Evolutionary conservation across 768 basidiomycete species (phyloP).

Genomic region (Imleria badia): DNA sequence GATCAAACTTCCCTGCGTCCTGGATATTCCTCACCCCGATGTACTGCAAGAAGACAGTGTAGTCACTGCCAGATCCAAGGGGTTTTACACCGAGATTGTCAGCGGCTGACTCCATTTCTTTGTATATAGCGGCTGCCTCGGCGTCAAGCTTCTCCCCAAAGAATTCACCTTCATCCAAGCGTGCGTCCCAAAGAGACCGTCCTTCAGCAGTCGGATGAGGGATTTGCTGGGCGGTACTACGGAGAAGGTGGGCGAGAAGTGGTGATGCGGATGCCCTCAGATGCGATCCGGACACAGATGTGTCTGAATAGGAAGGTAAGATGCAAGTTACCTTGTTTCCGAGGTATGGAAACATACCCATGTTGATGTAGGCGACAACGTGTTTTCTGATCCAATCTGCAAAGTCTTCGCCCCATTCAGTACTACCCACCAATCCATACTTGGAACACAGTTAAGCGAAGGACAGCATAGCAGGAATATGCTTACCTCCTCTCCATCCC

Average conservation of each 20-base stretch:
- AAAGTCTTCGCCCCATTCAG: conserved; percentile 96
- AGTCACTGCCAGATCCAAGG: conserved; percentile 89
- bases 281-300: conserved; percentile 52
- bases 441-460: conserved; percentile 22
- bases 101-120: conserved; percentile 25
- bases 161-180: conserved; percentile 47
- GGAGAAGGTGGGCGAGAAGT: conserved; percentile 77
- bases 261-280: conserved; percentile 66
- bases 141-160: conserved; percentile 33
- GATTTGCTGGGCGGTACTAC: conserved; percentile 63
- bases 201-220: conserved; percentile 67
- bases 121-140: conserved; percentile 28
- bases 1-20: background rate
- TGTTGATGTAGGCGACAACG: conserved; percentile 86
- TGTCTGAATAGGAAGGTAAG: conserved; percentile 42
- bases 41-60: conserved; percentile 86
- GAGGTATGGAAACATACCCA: conserved; percentile 40
- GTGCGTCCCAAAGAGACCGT: conserved; percentile 79
- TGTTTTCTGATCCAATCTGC: conserved; percentile 73
- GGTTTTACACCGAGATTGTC: conserved; percentile 47
- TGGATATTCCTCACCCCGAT: conserved; percentile 49
- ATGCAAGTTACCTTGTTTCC: conserved; percentile 33
- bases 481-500: conserved; percentile 74
- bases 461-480: background rate
- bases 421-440: conserved; percentile 80